phyloP scores from a whole-genome alignment of 768 basidiomycete species.

The Mycena capillaripes region DNA sequence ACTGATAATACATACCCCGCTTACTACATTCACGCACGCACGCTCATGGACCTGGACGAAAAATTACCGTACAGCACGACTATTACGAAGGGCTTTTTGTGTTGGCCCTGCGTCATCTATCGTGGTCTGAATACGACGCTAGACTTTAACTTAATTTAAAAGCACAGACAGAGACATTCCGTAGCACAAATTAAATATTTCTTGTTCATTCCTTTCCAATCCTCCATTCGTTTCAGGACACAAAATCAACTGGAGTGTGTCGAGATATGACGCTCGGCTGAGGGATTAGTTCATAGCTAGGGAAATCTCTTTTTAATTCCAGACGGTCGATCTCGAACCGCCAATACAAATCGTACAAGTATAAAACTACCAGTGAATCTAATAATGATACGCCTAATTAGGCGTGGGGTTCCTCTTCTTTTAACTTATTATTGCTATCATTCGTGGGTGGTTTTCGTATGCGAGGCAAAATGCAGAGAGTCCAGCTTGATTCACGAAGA shows the following conservation, averaged over 20 bases:
- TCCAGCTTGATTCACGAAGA: conserved; percentile 30
- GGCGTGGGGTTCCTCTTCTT: too few relatives aligned
- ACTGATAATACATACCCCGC: conserved; percentile 27
- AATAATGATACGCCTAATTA: too few relatives aligned
- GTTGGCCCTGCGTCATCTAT: conserved; percentile 1
- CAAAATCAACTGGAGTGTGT: too few relatives aligned
- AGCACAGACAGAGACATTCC: conserved; percentile 36
- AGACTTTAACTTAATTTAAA: conserved; percentile 37
- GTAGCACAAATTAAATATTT: conserved; percentile 36
- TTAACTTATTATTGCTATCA: too few relatives aligned
- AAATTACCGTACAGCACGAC: conserved; percentile 35
- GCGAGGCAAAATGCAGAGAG: too few relatives aligned
- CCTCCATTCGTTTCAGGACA: conserved; percentile 7
- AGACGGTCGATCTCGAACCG: too few relatives aligned
- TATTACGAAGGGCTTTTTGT: conserved; percentile 9
- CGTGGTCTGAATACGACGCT: conserved; percentile 29
- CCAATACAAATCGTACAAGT: too few relatives aligned
- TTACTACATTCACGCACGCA: conserved; percentile 31
- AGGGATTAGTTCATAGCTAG: too few relatives aligned
- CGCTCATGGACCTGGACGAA: conserved; percentile 20
- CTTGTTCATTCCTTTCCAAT: conserved; percentile 11
- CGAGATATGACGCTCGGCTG: too few relatives aligned
- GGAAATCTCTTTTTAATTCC: too few relatives aligned
- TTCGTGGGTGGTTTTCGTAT: too few relatives aligned
- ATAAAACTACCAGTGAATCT: too few relatives aligned